Evolutionary conservation across 1,139 yeast genomes (phyloP).

Genomic region (Blastobotrys serpentis): DNA sequence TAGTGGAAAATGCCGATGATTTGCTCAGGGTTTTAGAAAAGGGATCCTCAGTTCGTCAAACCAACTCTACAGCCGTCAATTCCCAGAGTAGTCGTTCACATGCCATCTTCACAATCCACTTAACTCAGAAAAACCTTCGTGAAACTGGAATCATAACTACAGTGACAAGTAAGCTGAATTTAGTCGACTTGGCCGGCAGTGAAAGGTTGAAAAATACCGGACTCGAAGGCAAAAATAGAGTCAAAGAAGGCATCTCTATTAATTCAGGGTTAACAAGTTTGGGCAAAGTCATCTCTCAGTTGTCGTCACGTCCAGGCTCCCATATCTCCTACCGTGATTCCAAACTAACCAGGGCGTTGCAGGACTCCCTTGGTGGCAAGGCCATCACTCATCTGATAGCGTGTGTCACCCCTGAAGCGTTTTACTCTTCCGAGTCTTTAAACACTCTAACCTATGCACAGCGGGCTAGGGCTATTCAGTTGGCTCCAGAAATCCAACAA

Average conservation of each 20-base stretch:
- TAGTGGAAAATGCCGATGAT: conserved; percentile 23
- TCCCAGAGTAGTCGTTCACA: conserved; percentile 34
- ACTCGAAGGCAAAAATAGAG: conserved; percentile 42
- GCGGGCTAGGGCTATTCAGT: conserved; percentile 46
- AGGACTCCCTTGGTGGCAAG: conserved; percentile 79
- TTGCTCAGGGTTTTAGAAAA: conserved; percentile 25
- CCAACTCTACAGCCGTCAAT: conserved; percentile 33
- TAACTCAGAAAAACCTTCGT: conserved; percentile 26
- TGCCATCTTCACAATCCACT: conserved; percentile 32
- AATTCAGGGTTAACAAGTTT: conserved; percentile 77
- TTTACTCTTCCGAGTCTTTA: conserved; percentile 61
- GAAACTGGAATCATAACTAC: conserved; percentile 34
- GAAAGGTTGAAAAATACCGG: conserved; percentile 77
- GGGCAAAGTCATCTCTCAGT: conserved; percentile 76
- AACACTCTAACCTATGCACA: conserved; percentile 82
- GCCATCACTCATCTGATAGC: conserved; percentile 78
- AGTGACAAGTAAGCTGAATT: conserved; percentile 49
- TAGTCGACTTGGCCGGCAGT: conserved; percentile 87
- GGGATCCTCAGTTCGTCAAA: conserved; percentile 31
- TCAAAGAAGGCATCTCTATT: conserved; percentile 68
- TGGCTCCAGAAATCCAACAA: conserved; percentile 30
- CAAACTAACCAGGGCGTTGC: conserved; percentile 69
- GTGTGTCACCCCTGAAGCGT: conserved; percentile 64
- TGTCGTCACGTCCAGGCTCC: conserved; percentile 45
- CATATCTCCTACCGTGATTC: conserved; percentile 86